Percentiles rank a stretch among this genome's conserved stretches.
Evolutionary conservation across 1,284 basidiomycete genomes (phyloP).

Genomic region (Trichosporon coremiiforme): DNA sequence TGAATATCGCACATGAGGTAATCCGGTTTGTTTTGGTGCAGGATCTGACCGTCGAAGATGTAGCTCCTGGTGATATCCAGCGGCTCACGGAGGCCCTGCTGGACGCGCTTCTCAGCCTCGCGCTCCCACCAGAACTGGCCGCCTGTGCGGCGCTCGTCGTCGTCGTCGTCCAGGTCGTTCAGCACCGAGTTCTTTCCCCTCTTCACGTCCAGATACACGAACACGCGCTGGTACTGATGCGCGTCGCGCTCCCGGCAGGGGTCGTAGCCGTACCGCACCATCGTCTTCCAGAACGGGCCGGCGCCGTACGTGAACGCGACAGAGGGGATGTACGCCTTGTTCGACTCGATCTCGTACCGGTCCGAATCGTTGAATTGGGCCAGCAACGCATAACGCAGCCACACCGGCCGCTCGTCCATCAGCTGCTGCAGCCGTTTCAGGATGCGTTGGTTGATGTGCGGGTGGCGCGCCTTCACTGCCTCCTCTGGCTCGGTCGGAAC

Average conservation of each 20-base stretch:
- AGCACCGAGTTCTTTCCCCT: slow-evolving; percentile 34
- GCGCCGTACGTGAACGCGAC: slow-evolving; percentile 82
- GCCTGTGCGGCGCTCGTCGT: slow-evolving; percentile 35
- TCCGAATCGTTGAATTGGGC: slow-evolving; percentile 74
- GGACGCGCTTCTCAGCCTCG: slow-evolving; percentile 41
- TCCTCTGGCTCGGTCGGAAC: slow-evolving; percentile 67
- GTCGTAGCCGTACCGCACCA: slow-evolving; percentile 86
- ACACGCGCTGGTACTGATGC: slow-evolving; percentile 81
- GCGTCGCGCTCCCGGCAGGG: slow-evolving; percentile 71
- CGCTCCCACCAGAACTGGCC: slow-evolving; percentile 42
- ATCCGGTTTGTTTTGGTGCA: slow-evolving; percentile 79
- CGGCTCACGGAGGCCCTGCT: slow-evolving; percentile 39
- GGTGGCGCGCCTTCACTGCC: slow-evolving; percentile 55
- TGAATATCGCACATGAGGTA: slow-evolving; percentile 91
- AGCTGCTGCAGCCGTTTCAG: slow-evolving; percentile 51
- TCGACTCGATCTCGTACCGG: slow-evolving; percentile 32
- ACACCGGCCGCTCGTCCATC: slow-evolving; percentile 72
- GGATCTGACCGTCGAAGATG: slow-evolving; percentile 80
- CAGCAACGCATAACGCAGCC: slow-evolving; percentile 80
- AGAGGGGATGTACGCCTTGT: slow-evolving; percentile 58
- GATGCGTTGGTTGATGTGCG: slow-evolving; percentile 64
- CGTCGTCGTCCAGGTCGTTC: slow-evolving; percentile 38
- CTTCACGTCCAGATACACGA: slow-evolving; percentile 61
- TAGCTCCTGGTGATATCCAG: slow-evolving; percentile 61
- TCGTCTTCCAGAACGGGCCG: slow-evolving; percentile 88